Base-by-base conservation (phyloP, 176 grass and related monocot genomes). In the Chrysopogon serrulatus region DNA sequence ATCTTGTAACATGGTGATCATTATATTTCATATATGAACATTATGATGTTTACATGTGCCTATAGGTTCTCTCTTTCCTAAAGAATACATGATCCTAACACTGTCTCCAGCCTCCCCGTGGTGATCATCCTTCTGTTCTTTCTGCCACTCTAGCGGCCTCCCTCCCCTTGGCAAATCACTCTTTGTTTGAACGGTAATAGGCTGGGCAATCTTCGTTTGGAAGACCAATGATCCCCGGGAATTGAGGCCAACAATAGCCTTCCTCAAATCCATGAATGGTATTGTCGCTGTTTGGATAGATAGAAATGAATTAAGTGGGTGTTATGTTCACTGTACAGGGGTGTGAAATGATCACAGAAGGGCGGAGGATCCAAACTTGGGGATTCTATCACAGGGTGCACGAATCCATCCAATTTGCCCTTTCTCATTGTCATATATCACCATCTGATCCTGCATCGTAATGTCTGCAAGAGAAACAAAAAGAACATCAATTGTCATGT, bases 341-440 rank as follows among this genome's bases (percentile, higher is more conserved):
- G 75, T 87, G 93, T 90, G 83, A 90, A 88, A 90, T 90, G 87
- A 92, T 98, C 96, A 96, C 83, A 88, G 49, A 79, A 71, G 78
- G 71, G 43, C 71, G 30, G 96, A 92, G 88, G 77, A 87, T 89
- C 80, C 44, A 61, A 88, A 92, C 93, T 96, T 92, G 44, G 91
- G 91, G 84, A 91, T 89, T 91, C 97, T 92, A 76, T 99, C 88
- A 84, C 97, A 99, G 68, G 91, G 79, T 70, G 88, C 45, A 76
- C 85, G 93, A 57, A 89, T 95, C 97, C 97, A 99, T 86, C 97
- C 97, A 37, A 99, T 96, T 63, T 92, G 90, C 47, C 89, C 90
- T 59, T 84, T 99, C 83, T 99, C 97, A n/a, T 99, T 99, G 66
- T 99, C 97, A 85, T 99, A 99, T 40, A 96, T 87, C 62, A 99